phyloP scores from a whole-genome alignment of 345 rosid species.

The Sapria himalayana region DNA sequence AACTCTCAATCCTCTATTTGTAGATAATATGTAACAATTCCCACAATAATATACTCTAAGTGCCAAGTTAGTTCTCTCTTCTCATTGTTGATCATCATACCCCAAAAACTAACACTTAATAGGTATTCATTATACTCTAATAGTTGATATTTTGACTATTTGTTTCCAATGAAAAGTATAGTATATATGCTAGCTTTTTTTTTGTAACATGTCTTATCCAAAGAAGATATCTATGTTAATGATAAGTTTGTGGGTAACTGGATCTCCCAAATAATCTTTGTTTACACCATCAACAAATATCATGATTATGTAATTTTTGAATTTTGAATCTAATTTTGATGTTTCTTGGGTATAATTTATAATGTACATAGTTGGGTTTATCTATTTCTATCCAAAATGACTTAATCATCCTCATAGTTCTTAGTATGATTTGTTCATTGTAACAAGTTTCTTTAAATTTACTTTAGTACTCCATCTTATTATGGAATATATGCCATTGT shows the following conservation, averaged over 20 bases:
- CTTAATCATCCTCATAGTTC: background rate
- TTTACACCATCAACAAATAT: background rate
- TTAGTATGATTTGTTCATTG: background rate
- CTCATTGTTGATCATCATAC: too few species aligned
- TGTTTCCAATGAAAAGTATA: too few species aligned
- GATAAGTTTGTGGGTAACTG: background rate
- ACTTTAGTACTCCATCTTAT: background rate
- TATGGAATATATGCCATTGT: background rate
- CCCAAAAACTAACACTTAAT: too few species aligned
- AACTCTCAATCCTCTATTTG: too few species aligned
- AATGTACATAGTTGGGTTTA: background rate
- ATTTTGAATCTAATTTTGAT: background rate
- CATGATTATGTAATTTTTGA: background rate
- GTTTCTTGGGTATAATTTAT: background rate
- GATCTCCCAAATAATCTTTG: background rate
- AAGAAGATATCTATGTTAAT: background rate
- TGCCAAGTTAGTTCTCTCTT: too few species aligned
- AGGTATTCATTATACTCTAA: too few species aligned
- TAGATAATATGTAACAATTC: too few species aligned
- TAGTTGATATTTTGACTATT: too few species aligned
- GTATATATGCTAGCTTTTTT: background rate
- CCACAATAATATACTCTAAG: too few species aligned
- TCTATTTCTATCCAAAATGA: background rate
- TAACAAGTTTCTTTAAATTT: background rate
- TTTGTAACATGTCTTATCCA: background rate